A percentile compares a stretch with the other conserved stretches of the same genome.
Conservation (phyloP, 1,284 basidiomycete species). For the Entoloma clypeatum region DNA sequence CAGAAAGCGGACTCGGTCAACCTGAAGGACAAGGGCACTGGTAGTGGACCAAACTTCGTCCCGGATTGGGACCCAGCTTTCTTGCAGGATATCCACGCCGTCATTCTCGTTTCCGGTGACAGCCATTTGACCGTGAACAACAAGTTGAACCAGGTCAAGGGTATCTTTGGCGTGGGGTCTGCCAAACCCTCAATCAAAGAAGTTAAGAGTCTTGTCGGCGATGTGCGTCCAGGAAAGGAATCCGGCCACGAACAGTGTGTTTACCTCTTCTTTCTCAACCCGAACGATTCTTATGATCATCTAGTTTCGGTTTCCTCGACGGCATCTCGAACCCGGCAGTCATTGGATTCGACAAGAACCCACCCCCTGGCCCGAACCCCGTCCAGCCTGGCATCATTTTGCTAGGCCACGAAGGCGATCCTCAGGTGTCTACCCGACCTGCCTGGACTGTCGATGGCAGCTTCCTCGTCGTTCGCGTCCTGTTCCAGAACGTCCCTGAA, state of each 20-base stretch:
- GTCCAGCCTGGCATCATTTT: constrained; percentile 38
- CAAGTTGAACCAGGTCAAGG: constrained; percentile 26
- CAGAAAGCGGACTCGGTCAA: constrained; percentile 27
- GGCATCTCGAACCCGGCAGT: constrained; percentile 45
- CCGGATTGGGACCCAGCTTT: constrained; percentile 38
- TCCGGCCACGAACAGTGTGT: constrained; percentile 37
- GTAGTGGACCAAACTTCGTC: constrained; percentile 20
- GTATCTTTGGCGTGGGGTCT: constrained; percentile 27
- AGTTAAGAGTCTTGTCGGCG: constrained; percentile 29
- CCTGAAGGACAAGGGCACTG: constrained; percentile 30
- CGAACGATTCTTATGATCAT: neutral
- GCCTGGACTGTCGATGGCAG: constrained; percentile 49
- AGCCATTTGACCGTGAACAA: constrained; percentile 28
- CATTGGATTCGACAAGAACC: constrained; percentile 35
- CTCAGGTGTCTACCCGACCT: constrained; percentile 29
- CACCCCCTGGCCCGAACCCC: constrained; percentile 36
- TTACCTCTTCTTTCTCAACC: neutral
- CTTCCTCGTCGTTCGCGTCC: constrained; percentile 53
- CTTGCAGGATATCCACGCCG: constrained; percentile 32
- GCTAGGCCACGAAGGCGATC: constrained; percentile 36
- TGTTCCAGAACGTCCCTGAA: constrained; percentile 53
- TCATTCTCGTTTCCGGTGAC: constrained; percentile 35
- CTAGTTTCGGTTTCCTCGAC: constrained; percentile 41
- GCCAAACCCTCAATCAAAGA: constrained; percentile 27
- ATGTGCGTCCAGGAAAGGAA: constrained; percentile 33